phyloP scores from a whole-genome alignment of 805 yeast genomes.

The Jamesozyma hellenica region DNA sequence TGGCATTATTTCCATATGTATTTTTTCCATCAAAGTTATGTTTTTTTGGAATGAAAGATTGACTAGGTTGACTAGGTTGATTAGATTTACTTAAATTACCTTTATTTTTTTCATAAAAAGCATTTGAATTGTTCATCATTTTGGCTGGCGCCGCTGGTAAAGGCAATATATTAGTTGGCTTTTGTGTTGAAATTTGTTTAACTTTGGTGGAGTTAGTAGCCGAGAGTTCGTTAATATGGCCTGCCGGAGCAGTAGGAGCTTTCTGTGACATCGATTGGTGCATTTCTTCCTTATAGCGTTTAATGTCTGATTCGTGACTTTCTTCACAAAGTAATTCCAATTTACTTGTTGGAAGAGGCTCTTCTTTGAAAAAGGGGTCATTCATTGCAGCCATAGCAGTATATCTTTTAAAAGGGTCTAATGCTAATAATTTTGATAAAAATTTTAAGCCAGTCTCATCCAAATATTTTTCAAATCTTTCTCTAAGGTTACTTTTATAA shows the following conservation, averaged over 20 bases:
- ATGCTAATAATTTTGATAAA: slow-evolving; percentile 47
- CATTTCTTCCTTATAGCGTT: slow-evolving; percentile 40
- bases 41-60: no score
- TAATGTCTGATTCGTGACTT: slow-evolving; percentile 79
- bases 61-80: neutral
- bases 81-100: neutral
- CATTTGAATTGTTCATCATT: neutral
- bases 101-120: neutral
- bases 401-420: slow-evolving; percentile 64
- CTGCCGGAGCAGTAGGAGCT: slow-evolving; percentile 28
- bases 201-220: neutral
- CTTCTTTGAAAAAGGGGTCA: slow-evolving; percentile 56
- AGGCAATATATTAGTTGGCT: neutral
- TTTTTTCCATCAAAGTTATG: neutral
- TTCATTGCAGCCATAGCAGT: slow-evolving; percentile 73
- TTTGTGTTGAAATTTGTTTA: neutral
- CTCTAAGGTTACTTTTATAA: slow-evolving; percentile 36
- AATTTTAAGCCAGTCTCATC: slow-evolving; percentile 40
- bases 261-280: slow-evolving; percentile 26
- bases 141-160: slow-evolving; percentile 5
- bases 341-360: slow-evolving; percentile 55
- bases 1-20: neutral
- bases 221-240: slow-evolving; percentile 18
- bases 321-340: slow-evolving; percentile 65
- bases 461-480: slow-evolving; percentile 37